Evolutionary conservation across 176 grass and related monocot species (phyloP).

Genomic region (Cymbopogon citratus): DNA sequence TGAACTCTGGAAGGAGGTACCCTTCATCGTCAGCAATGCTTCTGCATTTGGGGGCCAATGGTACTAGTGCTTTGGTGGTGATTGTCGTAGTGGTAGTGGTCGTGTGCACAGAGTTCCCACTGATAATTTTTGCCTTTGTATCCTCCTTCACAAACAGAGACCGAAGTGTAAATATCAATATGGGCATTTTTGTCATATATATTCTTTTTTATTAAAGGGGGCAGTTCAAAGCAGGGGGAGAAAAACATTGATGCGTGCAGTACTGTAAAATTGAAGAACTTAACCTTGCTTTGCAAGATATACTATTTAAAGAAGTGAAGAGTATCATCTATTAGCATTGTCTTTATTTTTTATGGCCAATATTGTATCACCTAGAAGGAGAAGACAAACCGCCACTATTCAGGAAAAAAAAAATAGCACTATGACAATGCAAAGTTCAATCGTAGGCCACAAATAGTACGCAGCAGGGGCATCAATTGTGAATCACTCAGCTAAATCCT

Average conservation of each 20-base stretch:
- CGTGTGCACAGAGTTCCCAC: constrained; percentile 47
- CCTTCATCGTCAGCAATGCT: constrained; percentile 55
- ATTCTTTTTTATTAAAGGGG: background rate
- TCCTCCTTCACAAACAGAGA: constrained; percentile 46
- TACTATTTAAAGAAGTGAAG: background rate
- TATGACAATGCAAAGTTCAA: background rate
- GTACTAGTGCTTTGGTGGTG: constrained; percentile 32
- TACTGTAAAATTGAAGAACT: background rate
- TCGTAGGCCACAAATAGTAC: background rate
- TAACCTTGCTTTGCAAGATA: background rate
- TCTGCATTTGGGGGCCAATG: constrained; percentile 50
- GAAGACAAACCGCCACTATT: background rate
- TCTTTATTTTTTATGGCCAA: background rate
- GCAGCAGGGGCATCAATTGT: background rate
- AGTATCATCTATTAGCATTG: background rate
- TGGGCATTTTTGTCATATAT: background rate
- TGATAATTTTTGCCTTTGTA: constrained; percentile 47
- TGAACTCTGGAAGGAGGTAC: constrained; percentile 77
- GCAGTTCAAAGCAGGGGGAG: background rate
- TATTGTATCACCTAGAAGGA: background rate
- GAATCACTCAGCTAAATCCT: constrained; percentile 15
- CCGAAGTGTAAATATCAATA: constrained; percentile 16
- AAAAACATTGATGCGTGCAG: background rate
- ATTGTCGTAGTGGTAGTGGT: constrained; percentile 37
- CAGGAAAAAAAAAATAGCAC: background rate